phyloP scores from a whole-genome alignment of 805 yeast species.

The Candida awuae region DNA sequence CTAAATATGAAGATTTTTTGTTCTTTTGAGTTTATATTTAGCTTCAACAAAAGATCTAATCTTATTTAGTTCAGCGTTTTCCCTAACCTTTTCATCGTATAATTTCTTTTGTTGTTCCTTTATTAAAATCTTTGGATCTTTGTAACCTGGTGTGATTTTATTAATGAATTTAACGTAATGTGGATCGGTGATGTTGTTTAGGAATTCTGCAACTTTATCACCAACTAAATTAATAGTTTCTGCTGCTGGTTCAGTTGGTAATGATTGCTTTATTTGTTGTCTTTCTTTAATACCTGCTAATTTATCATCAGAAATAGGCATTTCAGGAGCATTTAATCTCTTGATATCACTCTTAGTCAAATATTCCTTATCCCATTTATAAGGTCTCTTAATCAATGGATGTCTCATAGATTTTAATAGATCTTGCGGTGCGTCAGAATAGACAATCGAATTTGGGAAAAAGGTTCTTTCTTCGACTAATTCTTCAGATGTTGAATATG shows the following conservation, averaged over 20 bases:
- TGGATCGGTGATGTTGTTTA: constrained; percentile 28
- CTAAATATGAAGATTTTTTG: constrained; percentile 14
- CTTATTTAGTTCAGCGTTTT: constrained; percentile 19
- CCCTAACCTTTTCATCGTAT: constrained; percentile 16
- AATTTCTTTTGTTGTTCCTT: constrained; percentile 16
- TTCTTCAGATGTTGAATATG: constrained; percentile 47
- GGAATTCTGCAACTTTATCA: constrained; percentile 30
- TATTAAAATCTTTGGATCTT: constrained; percentile 14
- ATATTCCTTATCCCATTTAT: constrained; percentile 45
- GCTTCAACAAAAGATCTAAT: constrained; percentile 13
- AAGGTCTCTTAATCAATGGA: constrained; percentile 52
- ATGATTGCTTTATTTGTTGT: constrained; percentile 35
- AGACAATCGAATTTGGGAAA: constrained; percentile 59
- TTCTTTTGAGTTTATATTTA: constrained; percentile 17
- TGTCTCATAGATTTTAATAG: constrained; percentile 63
- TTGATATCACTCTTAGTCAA: constrained; percentile 57
- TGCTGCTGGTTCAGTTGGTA: constrained; percentile 32
- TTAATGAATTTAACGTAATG: constrained; percentile 26
- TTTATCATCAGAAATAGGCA: constrained; percentile 66
- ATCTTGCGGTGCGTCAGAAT: constrained; percentile 60
- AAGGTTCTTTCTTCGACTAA: constrained; percentile 64
- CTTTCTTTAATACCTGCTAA: constrained; percentile 54
- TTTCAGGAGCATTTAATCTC: constrained; percentile 57
- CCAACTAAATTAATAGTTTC: constrained; percentile 41
- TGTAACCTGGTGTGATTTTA: constrained; percentile 20